Conservation (phyloP, 1,284 basidiomycete species). For the Rhizoctonia solani region DNA sequence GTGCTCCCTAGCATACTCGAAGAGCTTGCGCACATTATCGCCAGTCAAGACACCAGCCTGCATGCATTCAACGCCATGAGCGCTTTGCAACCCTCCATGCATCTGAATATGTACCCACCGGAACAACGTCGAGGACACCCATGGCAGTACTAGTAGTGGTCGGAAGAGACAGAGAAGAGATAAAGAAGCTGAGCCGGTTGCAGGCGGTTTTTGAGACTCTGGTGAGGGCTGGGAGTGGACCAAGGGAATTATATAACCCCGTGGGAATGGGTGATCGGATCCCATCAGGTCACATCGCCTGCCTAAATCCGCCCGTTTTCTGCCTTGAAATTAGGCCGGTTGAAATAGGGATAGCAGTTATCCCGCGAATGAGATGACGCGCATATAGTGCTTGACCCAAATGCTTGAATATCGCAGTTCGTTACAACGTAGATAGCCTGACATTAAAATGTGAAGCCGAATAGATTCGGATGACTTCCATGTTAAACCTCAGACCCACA, state of each 20-base stretch:
- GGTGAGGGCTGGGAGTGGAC: too few species aligned
- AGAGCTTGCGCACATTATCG: conserved; percentile 84
- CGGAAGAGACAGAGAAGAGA: background rate
- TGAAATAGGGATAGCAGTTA: too few species aligned
- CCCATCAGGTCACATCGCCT: background rate
- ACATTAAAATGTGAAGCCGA: too few species aligned
- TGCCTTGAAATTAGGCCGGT: too few species aligned
- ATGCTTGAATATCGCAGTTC: too few species aligned
- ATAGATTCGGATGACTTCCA: too few species aligned
- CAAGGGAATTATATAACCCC: conserved; percentile 15
- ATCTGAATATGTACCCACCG: conserved; percentile 51
- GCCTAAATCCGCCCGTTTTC: background rate
- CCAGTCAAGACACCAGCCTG: conserved; percentile 88
- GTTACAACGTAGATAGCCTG: too few species aligned
- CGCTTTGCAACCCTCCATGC: conserved; percentile 15
- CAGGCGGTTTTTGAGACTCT: conserved; percentile 22
- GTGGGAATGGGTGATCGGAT: conserved; percentile 25
- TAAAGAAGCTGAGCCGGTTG: too few species aligned
- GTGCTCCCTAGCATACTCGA: conserved; percentile 83
- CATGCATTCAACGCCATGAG: too few species aligned
- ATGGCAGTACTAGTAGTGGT: conserved; percentile 7
- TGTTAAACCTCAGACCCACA: too few species aligned
- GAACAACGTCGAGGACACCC: conserved; percentile 73
- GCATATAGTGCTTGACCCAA: too few species aligned
- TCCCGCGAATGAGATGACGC: too few species aligned